Base-by-base conservation (phyloP, 768 basidiomycete genomes). In the Dentipellis sp. region DNA sequence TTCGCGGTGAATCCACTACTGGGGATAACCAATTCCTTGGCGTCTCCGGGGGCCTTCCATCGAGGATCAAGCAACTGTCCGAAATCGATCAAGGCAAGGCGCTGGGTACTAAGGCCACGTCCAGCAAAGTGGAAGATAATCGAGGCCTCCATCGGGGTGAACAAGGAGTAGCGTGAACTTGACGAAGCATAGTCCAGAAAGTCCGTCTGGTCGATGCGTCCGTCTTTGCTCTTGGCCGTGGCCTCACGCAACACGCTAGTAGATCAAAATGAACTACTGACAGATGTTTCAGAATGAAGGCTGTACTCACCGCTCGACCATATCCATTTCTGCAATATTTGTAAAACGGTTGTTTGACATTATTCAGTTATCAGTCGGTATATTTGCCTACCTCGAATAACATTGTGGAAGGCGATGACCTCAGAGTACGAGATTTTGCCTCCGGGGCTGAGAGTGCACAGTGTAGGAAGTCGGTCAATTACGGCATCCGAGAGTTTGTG, bases 41-140 rank as follows among this genome's bases (percentile, higher is more conserved):
- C 46, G 36, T 82, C 82, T 42, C 82, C 76, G 4, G 91, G 89
- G 5, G 85, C 77, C 60, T 75, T 77, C 92, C 93, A 94, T 59
- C 84, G 84, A 14, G 94, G 91, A 67, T 98, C 94, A 54, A 98
- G 73, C 21, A 98, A 72, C 64, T 94, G 91, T 17, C 86, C 91
- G 70, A 99, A 99, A 69, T 99, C 97, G 46, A 90, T 71, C 39
- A 95, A 71, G 10, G 92, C 81, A 52, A 99, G 78, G 19, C 93
- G 80, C 64, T 85, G 82, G 49, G 74, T 74, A 3, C 75, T 72
- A 47, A 76, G 73, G 12, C 94, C 94, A 49, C 93, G 82, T 11
- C 90, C 86, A 23, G 94, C 94, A 72, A 97, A 98, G 70, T 99
- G 95, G 74, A 97, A 99, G 65, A 99, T 85, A 65, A 98, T 97